A percentile compares a stretch with the other conserved stretches of the same genome.
phyloP scores from a whole-genome alignment of 805 yeast species.

The Starmerella powellii region DNA sequence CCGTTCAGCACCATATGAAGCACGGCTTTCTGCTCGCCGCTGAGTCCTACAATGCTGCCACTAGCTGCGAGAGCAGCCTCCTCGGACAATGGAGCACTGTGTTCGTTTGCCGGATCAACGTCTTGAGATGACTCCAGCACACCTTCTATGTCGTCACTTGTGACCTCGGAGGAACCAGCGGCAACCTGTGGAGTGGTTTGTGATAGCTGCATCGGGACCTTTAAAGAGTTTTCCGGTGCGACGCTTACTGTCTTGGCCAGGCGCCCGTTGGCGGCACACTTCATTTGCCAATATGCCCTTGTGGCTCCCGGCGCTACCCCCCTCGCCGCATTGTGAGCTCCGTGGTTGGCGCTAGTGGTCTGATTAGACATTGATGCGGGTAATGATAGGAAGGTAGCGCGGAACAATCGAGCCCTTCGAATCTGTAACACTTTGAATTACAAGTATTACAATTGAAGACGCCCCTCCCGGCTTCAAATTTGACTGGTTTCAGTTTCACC shows the following conservation, averaged over 20 bases:
- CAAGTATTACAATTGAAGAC: neutral
- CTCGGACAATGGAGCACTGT: neutral
- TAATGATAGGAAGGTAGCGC: neutral
- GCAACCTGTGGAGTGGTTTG: no score
- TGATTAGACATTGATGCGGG: neutral
- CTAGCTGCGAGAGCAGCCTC: neutral
- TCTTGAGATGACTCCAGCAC: neutral
- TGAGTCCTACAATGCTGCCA: constrained; percentile 22
- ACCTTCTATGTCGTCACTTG: no score
- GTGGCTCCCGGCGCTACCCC: constrained; percentile 3
- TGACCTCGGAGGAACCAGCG: no score
- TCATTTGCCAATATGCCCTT: constrained; percentile 4
- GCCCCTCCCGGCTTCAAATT: no score
- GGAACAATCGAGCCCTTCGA: neutral
- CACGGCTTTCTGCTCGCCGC: constrained; percentile 43
- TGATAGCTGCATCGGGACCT: neutral
- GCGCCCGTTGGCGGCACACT: neutral
- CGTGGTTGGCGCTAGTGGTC: no score
- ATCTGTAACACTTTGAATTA: constrained; percentile 4
- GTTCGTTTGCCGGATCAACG: no score
- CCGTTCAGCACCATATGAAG: constrained; percentile 54
- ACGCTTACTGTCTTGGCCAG: neutral
- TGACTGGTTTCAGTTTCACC: no score
- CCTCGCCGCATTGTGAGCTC: neutral
- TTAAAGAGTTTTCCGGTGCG: constrained; percentile 1